These are phyloP conservation scores for Kwoniella bestiolae DNA, from an alignment of 768 basidiomycete genomes.

Conservation along the genomic window DNA sequence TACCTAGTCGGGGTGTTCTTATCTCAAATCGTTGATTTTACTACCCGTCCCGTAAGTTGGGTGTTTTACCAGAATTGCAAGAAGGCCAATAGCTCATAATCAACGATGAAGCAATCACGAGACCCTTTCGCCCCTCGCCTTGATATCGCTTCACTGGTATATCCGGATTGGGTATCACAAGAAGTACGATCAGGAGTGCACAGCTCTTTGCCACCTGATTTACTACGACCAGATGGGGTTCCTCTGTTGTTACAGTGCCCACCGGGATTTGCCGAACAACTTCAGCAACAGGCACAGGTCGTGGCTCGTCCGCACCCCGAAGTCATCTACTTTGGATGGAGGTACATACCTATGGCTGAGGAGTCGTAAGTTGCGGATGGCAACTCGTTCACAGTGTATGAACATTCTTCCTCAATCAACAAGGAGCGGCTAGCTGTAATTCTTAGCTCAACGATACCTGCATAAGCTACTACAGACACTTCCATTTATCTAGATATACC, in stretches of 20 bases:
- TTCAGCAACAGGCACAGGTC: neutral
- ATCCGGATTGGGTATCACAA: conserved; percentile 1
- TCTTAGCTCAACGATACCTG: no score
- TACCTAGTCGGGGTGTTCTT: conserved; percentile 1
- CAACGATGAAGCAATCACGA: neutral
- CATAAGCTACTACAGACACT: no score
- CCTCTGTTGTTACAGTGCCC: neutral
- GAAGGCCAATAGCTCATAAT: no score
- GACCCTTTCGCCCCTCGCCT: neutral
- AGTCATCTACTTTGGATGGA: conserved; percentile 6
- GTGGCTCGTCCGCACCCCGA: neutral
- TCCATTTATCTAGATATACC: no score
- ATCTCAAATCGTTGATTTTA: neutral
- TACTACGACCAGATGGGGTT: neutral
- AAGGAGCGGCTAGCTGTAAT: no score
- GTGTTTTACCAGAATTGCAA: neutral
- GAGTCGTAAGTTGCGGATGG: no score
- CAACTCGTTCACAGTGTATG: no score
- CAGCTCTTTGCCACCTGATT: neutral
- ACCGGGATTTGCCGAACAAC: conserved; percentile 3
- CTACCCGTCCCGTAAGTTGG: conserved; percentile 1
- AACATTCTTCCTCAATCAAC: no score
- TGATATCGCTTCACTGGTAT: neutral
- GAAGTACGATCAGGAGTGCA: neutral
- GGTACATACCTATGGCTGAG: neutral